Base-by-base conservation (phyloP, 1,284 basidiomycete species). In the Megacollybia platyphylla region DNA sequence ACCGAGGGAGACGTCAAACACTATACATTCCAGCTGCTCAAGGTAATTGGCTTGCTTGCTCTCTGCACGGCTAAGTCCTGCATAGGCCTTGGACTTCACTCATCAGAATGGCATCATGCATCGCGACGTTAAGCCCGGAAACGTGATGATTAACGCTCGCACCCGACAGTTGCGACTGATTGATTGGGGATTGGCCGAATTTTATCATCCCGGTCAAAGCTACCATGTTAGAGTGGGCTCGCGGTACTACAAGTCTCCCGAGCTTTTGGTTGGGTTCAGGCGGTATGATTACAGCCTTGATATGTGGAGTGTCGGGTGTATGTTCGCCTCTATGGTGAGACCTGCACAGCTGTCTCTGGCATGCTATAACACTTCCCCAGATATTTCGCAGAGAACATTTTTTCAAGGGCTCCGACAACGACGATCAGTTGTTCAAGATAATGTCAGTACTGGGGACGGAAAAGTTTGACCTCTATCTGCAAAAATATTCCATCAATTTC, bases 131-230 rank as follows among this genome's bases (percentile, higher is more conserved):
- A 92, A 92, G 60, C 89, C 89, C 1, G 85, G 84, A 51, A 92
- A 92, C 56, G 85, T 92, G 48, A 91, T 92, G 87, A 88, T 88
- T 49, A 86, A 93, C 62, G 80, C 87, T 56, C 73, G 81, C 51
- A 75, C 75, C 52, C 73, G 83, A 49, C 51, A 85, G 79, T 64
- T 91, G 40, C 75, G 87, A 18, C 63, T 92, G 45, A 92, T 92
- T 53, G 89, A 93, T 64, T 93, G 89, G 89, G 89, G 89, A 44
- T 64, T 93, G 26, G 89, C 89, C 39, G 89, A 93, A 58, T 93
- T 92, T 63, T 93, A 92, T 59, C 87, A 89, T 54, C 87, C 87
- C 2, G 75, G 77, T 41, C 86, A 82, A 26, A 80, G 89, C 49
- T 89, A 90, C 63, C 89, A 91, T 54, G 85, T 90, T 46, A 78